Evolutionary conservation across 805 yeast species (phyloP), one percentile per base, ranked within the genome.

Genomic region (Candida arabinofermentans): DNA sequence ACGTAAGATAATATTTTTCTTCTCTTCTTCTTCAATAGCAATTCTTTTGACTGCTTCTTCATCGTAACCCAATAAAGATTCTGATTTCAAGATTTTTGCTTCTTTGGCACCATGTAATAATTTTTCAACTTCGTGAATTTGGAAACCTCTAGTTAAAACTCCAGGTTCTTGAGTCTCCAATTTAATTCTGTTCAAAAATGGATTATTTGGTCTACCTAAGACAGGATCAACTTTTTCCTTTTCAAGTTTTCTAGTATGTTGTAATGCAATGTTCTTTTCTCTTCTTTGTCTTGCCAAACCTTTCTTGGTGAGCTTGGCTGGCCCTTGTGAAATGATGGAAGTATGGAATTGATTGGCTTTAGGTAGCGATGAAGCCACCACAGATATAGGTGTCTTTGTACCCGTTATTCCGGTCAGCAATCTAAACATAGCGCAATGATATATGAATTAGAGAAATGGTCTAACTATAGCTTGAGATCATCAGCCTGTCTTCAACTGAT

Each of bases 61-160:
- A 46, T 56, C 53, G 24, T 44, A 37, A 16, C 57, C 60, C 17
- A 48, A 40, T 8, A 50, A 43, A 9, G 55, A 39, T 10, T 49
- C 39, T 24, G 53, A 36, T 36, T 65, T 70, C 39, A 68, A 65
- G 36, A 78, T 55, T 3, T 71, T 68, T 7, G 85, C 77, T 51
- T 78, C 77, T 57, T 83, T 85, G 9, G 90, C 93, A 30, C 96
- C 93, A 50, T 74, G 82, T 37, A 88, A 55, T 41, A 89, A 69
- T 58, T 78, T 84, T 47, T 88, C 93, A 36, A 87, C 82, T 55
- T 87, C 90, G 26, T 65, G 68, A 37, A 75, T 62, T 29, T 74
- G 69, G 50, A 76, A 79, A 0, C 84, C 81, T 50, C 72, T 71
- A 13, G 84, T 72, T 58, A 86, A 69, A 39, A 77, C 79, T 43